A percentile compares a stretch with the other conserved stretches of the same genome.
Conservation (phyloP, 345 rosid species). For the Diplotaxis tenuifolia region DNA sequence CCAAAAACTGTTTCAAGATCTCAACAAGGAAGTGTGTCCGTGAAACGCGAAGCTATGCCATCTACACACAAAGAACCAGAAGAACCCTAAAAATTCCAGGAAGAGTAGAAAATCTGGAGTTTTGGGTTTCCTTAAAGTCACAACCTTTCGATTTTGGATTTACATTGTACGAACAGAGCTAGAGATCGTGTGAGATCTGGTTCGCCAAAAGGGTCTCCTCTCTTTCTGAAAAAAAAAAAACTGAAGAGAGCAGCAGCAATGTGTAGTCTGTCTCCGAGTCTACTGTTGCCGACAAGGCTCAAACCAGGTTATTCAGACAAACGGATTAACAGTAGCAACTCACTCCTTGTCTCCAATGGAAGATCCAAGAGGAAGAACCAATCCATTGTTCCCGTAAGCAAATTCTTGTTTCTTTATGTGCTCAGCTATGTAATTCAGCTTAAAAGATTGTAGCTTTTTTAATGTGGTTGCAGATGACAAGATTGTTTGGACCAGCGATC, state of each 20-base stretch:
- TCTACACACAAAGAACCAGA: not conserved
- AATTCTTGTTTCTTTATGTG: not conserved
- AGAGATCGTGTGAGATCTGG: not conserved
- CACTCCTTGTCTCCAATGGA: not conserved
- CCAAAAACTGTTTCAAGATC: not conserved
- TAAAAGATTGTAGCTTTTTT: not conserved
- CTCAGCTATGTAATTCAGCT: not conserved
- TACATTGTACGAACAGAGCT: not conserved
- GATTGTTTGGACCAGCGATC: not conserved
- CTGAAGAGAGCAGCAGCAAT: not conserved
- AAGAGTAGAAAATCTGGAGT: not conserved
- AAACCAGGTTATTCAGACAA: not conserved
- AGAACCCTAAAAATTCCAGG: not conserved
- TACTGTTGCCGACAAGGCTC: not conserved
- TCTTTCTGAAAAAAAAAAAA: no score
- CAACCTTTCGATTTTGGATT: not conserved
- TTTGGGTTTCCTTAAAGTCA: not conserved
- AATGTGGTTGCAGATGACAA: not conserved
- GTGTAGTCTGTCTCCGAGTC: not conserved
- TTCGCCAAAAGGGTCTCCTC: not conserved
- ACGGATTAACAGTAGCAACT: not conserved
- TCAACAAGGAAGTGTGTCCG: not conserved
- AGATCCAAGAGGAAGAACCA: not conserved
- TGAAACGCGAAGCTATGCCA: not conserved
- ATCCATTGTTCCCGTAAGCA: not conserved